Conservation (phyloP, 2,329 filamentous ascomycete species). For the Tolypocladium paradoxum region DNA sequence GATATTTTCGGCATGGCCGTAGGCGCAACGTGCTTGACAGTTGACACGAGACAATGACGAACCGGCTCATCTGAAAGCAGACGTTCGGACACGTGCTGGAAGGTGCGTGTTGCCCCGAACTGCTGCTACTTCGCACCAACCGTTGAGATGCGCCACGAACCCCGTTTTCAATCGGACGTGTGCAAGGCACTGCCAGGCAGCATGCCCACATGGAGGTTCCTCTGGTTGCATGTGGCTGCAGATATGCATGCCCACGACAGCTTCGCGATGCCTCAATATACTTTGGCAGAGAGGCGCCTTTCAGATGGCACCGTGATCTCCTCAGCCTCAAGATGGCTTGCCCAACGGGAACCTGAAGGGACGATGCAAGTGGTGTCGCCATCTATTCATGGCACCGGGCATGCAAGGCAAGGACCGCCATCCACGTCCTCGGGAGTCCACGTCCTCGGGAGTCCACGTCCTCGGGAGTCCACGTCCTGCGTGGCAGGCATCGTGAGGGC, state of each 20-base stretch:
- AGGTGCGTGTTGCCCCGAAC: neutral
- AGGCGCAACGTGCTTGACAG: neutral
- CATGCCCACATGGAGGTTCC: neutral
- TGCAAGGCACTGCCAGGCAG: too few relatives aligned
- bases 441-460: neutral
- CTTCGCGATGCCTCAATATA: neutral
- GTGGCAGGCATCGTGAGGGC: too few relatives aligned
- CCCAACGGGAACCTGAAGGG: neutral
- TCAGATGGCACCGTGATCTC: neutral
- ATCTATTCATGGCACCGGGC: neutral
- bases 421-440: neutral
- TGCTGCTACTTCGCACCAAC: neutral
- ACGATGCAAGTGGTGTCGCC: neutral
- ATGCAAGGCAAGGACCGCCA: neutral
- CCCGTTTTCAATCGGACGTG: neutral
- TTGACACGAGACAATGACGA: neutral
- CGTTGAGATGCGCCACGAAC: neutral
- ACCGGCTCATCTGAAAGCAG: neutral
- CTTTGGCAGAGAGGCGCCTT: neutral
- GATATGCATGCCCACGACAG: neutral
- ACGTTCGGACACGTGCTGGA: neutral
- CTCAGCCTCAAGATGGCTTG: neutral
- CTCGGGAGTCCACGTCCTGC: neutral
- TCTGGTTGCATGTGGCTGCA: conserved; percentile 2
- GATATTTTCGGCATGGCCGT: neutral